Percentiles rank a stretch among this genome's conserved stretches.
Evolutionary conservation across 768 basidiomycete species (phyloP).

Genomic region (Gloeopeniophorella convolvens): DNA sequence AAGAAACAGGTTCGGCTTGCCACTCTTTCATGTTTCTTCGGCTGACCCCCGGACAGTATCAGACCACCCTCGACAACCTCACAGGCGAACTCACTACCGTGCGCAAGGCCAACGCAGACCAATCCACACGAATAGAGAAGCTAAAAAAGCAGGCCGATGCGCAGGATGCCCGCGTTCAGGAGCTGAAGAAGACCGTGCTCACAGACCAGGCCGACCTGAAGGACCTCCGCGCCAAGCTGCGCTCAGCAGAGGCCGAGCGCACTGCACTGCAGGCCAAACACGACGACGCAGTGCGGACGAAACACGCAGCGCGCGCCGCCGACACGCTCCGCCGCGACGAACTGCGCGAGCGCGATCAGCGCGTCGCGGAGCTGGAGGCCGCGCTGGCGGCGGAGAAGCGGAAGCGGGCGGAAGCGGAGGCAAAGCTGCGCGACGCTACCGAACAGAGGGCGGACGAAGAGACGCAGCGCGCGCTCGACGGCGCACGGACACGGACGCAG

Average conservation of each 20-base stretch:
- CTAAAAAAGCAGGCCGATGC: slow-evolving; percentile 55
- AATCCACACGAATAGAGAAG: slow-evolving; percentile 49
- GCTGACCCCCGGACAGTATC: slow-evolving; percentile 39
- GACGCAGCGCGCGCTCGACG: slow-evolving; percentile 29
- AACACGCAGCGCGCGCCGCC: slow-evolving; percentile 40
- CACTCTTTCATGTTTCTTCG: neutral
- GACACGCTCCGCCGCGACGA: slow-evolving; percentile 54
- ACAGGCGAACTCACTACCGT: slow-evolving; percentile 48
- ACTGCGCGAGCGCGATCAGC: slow-evolving; percentile 43
- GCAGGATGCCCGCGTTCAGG: slow-evolving; percentile 54
- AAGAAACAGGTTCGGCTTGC: slow-evolving; percentile 51
- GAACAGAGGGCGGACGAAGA: slow-evolving; percentile 39
- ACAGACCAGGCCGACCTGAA: slow-evolving; percentile 57
- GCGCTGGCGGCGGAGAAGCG: slow-evolving; percentile 42
- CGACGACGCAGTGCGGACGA: slow-evolving; percentile 43
- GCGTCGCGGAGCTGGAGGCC: slow-evolving; percentile 52
- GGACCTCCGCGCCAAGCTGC: slow-evolving; percentile 52
- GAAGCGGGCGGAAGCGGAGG: slow-evolving; percentile 43
- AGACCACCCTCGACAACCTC: slow-evolving; percentile 50
- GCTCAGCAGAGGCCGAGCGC: slow-evolving; percentile 50
- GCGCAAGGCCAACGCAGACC: slow-evolving; percentile 44
- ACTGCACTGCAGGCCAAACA: slow-evolving; percentile 45
- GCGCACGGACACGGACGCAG: slow-evolving; percentile 31
- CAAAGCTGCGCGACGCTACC: slow-evolving; percentile 34
- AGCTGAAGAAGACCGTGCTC: slow-evolving; percentile 44